Conservation (phyloP, 139 green algal species). For the Haematococcus sp. region DNA sequence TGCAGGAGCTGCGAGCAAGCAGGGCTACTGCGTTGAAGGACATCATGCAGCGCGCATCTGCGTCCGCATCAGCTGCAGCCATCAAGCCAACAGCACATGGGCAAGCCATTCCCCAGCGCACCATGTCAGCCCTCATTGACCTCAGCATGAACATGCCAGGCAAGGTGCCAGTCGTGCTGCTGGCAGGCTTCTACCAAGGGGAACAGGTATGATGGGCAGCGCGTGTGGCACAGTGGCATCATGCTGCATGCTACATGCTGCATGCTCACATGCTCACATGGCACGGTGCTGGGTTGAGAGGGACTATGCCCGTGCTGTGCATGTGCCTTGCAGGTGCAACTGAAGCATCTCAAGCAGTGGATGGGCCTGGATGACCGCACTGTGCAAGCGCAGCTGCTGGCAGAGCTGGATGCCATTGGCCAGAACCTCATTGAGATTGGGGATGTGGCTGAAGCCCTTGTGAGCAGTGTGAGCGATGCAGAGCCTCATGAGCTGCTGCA, state of each 20-base stretch:
- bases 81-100: constrained; percentile 5
- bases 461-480: background rate
- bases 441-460: background rate
- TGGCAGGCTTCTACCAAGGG: constrained; percentile 40
- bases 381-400: constrained; percentile 8
- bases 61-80: background rate
- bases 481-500: background rate
- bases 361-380: constrained; percentile 26
- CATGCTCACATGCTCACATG: background rate
- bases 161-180: constrained; percentile 33
- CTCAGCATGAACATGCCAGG: constrained; percentile 17
- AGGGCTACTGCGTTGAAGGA: background rate
- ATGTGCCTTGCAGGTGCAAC: background rate
- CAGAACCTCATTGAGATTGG: background rate
- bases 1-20: background rate
- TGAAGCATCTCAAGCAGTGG: constrained; percentile 34
- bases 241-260: background rate
- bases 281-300: background rate
- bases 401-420: background rate
- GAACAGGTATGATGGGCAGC: constrained; percentile 4
- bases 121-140: constrained; percentile 17
- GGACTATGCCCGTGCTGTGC: no score
- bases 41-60: background rate
- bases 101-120: constrained; percentile 19
- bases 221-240: background rate